These are phyloP conservation scores for Pseudocercospora macadamiae DNA, from an alignment of 2,329 filamentous ascomycete genomes.

Conservation along the genomic window DNA sequence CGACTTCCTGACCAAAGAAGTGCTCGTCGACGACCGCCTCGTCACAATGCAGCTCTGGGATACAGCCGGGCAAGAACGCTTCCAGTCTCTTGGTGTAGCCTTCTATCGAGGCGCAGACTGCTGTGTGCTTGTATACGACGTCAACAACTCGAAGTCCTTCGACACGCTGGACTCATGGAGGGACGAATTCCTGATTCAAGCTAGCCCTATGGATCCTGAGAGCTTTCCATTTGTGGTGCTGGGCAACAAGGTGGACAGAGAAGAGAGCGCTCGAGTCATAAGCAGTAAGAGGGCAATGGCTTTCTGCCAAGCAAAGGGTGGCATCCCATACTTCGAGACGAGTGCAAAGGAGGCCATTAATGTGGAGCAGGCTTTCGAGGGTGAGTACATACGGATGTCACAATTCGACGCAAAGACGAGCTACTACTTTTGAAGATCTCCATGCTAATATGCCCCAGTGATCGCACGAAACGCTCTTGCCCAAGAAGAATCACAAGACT, in stretches of 20 bases:
- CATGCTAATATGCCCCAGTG: constrained; percentile 57
- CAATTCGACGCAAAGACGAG: not conserved
- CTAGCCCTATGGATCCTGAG: constrained; percentile 92
- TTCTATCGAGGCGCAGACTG: constrained; percentile 98
- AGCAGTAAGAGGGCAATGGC: constrained; percentile 95
- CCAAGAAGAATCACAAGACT: constrained; percentile 97
- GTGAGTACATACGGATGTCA: constrained; percentile 41
- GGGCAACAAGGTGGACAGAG: constrained; percentile 98
- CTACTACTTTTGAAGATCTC: not conserved
- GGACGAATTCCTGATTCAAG: constrained; percentile 97
- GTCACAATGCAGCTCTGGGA: constrained; percentile 99
- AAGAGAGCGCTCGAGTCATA: constrained; percentile 95
- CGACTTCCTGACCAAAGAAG: constrained; percentile 97
- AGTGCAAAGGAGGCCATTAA: constrained; percentile 99
- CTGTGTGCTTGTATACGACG: constrained; percentile 96
- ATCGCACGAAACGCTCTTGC: constrained; percentile 94
- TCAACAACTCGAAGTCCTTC: constrained; percentile 99
- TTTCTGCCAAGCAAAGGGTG: constrained; percentile 96
- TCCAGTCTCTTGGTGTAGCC: constrained; percentile 94
- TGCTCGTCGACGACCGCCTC: constrained; percentile 92
- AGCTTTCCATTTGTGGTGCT: constrained; percentile 98
- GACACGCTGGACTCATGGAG: constrained; percentile 98
- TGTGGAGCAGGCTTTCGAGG: constrained; percentile 82
- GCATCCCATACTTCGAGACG: constrained; percentile 98
- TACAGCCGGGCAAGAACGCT: constrained; percentile 94